Conservation (phyloP, 371 early-diverging fungal species). For the Mortierella sp. region DNA sequence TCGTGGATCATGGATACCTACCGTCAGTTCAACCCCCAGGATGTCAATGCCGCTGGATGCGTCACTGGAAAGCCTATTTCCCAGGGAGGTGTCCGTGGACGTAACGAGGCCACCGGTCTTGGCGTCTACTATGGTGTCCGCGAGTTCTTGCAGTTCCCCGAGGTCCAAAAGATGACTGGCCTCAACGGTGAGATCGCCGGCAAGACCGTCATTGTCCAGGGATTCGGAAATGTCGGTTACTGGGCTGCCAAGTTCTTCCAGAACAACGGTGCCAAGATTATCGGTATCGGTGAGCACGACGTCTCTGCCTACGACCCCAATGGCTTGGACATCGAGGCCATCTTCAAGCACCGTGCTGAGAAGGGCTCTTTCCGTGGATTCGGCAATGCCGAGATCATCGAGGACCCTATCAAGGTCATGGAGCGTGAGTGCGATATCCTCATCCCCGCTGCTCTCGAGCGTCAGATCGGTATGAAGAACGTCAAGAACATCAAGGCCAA, state of each 20-base stretch:
- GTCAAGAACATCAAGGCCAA: slow-evolving; percentile 85
- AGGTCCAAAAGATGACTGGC: slow-evolving; percentile 83
- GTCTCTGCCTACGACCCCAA: slow-evolving; percentile 74
- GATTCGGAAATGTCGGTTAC: slow-evolving; percentile 94
- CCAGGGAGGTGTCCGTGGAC: slow-evolving; percentile 92
- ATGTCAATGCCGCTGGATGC: slow-evolving; percentile 87
- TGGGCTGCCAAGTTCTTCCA: slow-evolving; percentile 92
- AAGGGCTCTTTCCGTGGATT: slow-evolving; percentile 79
- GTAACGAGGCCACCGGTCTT: slow-evolving; percentile 91
- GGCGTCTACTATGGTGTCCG: slow-evolving; percentile 90
- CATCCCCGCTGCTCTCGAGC: slow-evolving; percentile 91
- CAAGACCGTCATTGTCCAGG: slow-evolving; percentile 82
- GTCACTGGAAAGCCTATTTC: slow-evolving; percentile 92
- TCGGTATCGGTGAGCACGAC: slow-evolving; percentile 85
- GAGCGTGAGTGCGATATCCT: slow-evolving; percentile 89
- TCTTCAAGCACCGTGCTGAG: slow-evolving; percentile 74
- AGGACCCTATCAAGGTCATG: slow-evolving; percentile 72
- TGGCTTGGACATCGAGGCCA: slow-evolving; percentile 81
- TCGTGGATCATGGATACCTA: slow-evolving; percentile 94
- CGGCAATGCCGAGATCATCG: slow-evolving; percentile 69
- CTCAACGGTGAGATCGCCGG: slow-evolving; percentile 77
- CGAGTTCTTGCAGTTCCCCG: slow-evolving; percentile 85
- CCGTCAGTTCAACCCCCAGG: slow-evolving; percentile 86
- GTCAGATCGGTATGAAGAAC: slow-evolving; percentile 86
- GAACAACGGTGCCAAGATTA: slow-evolving; percentile 85